Evolutionary conservation across 768 basidiomycete species (phyloP).

Genomic region (Collybia mongolica): DNA sequence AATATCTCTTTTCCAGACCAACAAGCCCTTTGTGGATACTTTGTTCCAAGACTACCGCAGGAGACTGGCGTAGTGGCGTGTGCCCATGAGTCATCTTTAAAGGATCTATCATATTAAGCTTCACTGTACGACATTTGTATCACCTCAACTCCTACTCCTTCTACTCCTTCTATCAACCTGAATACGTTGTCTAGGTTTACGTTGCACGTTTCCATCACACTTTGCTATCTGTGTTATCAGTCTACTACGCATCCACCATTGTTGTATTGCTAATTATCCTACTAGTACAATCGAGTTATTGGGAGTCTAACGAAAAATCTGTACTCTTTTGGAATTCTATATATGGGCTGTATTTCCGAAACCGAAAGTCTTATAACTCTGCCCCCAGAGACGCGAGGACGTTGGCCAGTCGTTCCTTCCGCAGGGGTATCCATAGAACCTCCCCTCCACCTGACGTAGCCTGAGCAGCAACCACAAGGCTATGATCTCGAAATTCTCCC

Average conservation of each 20-base stretch:
- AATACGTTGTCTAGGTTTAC: no score
- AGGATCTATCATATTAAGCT: not conserved
- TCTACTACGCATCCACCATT: no score
- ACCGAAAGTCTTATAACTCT: conserved; percentile 1
- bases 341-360: no score
- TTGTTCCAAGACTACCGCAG: conserved; percentile 53
- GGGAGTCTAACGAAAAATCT: not conserved
- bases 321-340: not conserved
- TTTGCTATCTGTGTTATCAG: no score
- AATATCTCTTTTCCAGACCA: conserved; percentile 41
- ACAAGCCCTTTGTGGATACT: conserved; percentile 63
- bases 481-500: conserved; percentile 91
- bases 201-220: no score
- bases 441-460: conserved; percentile 49
- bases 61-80: conserved; percentile 12
- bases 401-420: conserved; percentile 66
- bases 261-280: no score
- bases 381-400: conserved; percentile 32
- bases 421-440: conserved; percentile 84
- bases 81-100: conserved; percentile 1
- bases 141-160: not conserved
- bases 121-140: conserved; percentile 1
- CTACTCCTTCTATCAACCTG: not conserved
- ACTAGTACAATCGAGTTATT: not conserved
- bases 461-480: conserved; percentile 61